phyloP scores from a whole-genome alignment of 23 red algal species.

The Gracilariopsis chorda region DNA sequence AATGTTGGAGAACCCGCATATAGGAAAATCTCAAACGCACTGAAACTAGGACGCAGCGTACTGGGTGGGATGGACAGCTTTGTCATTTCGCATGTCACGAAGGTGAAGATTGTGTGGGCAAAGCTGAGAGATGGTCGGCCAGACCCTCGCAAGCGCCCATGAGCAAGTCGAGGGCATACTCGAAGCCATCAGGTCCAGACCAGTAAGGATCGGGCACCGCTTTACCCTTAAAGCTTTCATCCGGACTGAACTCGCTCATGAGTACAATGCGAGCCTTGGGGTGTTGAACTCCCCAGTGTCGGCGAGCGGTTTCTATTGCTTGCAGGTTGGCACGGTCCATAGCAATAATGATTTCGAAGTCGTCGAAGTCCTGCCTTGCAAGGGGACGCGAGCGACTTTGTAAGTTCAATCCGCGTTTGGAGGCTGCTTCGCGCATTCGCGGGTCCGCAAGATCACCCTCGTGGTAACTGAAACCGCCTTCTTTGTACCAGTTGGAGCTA shows the following conservation, averaged over 20 bases:
- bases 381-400: constrained; percentile 65
- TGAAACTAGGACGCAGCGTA: too few species aligned
- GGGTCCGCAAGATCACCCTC: constrained; percentile 73
- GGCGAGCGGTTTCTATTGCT: constrained; percentile 62
- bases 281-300: constrained; percentile 47
- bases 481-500: constrained; percentile 73
- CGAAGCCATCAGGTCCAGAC: constrained; percentile 72
- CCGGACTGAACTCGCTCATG: constrained; percentile 63
- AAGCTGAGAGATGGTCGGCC: constrained; percentile 14
- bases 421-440: constrained; percentile 62
- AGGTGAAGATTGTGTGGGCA: too few species aligned
- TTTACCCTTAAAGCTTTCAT: constrained; percentile 30
- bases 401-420: constrained; percentile 61
- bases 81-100: too few species aligned
- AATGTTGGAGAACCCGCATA: too few species aligned
- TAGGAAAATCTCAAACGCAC: too few species aligned
- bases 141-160: constrained; percentile 82
- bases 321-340: constrained; percentile 84
- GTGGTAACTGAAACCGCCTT: constrained; percentile 74
- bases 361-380: constrained; percentile 50
- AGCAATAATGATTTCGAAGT: constrained; percentile 79
- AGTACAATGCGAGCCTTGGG: constrained; percentile 5
- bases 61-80: too few species aligned
- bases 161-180: constrained; percentile 78
- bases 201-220: constrained; percentile 83